phyloP scores from a whole-genome alignment of 75 land plant species.

The Chamaecyparis obtusa region DNA sequence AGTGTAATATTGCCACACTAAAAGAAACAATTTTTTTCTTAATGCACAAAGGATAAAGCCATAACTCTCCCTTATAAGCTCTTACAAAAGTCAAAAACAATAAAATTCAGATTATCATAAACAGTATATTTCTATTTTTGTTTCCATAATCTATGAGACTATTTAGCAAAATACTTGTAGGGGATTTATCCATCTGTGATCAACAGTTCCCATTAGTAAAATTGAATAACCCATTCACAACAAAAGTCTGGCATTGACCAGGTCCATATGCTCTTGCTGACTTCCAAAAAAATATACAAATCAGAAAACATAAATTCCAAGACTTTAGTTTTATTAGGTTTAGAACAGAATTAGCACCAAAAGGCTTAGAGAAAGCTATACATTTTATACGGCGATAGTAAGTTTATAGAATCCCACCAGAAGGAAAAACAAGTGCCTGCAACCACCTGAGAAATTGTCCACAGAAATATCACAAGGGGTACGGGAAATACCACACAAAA shows the following conservation, averaged over 20 bases:
- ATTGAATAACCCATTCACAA: background rate
- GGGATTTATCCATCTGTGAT: no score
- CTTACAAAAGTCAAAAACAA: no score
- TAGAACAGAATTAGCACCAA: constrained; percentile 10
- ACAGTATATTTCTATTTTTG: no score
- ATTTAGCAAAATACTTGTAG: no score
- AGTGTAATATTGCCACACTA: no score
- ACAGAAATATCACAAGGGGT: background rate
- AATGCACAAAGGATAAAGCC: no score
- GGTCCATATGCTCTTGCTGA: background rate
- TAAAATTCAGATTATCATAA: no score
- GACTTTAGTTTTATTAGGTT: constrained; percentile 29
- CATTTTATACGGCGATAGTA: constrained; percentile 84
- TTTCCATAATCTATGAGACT: no score
- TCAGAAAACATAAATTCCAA: constrained; percentile 31
- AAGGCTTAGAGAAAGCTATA: constrained; percentile 43
- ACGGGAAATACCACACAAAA: background rate
- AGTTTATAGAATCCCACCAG: constrained; percentile 65
- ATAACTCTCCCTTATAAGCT: no score
- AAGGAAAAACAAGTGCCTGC: constrained; percentile 67
- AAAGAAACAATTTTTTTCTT: no score
- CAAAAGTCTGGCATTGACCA: background rate
- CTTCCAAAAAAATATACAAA: background rate
- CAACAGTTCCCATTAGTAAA: background rate
- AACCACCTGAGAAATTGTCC: constrained; percentile 49